Evolutionary conservation across 2,329 filamentous ascomycete genomes (phyloP).

Genomic region (Biscogniauxia marginata): DNA sequence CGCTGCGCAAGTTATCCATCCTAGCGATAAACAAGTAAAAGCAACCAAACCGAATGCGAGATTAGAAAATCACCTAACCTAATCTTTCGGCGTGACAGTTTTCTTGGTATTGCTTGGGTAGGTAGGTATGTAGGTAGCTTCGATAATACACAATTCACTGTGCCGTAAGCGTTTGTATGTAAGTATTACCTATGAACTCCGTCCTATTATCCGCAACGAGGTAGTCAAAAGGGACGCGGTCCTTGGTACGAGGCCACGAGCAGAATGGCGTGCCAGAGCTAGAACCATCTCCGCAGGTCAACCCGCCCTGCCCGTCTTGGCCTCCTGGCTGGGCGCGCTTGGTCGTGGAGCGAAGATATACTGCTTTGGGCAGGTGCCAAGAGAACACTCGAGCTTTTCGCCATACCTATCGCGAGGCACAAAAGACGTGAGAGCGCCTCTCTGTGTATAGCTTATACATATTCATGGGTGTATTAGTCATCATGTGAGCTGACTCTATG

Average conservation of each 20-base stretch:
- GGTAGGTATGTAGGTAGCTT: no score
- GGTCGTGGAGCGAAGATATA: not conserved
- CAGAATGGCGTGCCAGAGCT: not conserved
- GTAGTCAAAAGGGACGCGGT: not conserved
- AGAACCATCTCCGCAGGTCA: constrained; percentile 1
- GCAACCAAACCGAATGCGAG: not conserved
- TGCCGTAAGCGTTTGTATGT: no score
- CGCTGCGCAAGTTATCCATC: not conserved
- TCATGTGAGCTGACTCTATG: no score
- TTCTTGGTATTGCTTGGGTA: no score
- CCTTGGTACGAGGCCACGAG: constrained; percentile 4
- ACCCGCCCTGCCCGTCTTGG: constrained; percentile 3
- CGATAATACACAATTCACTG: no score
- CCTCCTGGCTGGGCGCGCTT: not conserved
- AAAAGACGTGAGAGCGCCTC: not conserved
- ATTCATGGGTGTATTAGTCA: no score
- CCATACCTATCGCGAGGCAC: not conserved
- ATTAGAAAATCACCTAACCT: no score
- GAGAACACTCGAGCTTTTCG: not conserved
- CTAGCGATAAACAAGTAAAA: not conserved
- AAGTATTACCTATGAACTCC: no score
- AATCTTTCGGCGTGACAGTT: not conserved
- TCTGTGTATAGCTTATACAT: not conserved
- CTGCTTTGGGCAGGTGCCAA: constrained; percentile 8
- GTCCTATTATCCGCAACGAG: not conserved